Evolutionary conservation across 371 early-diverging fungal genomes (phyloP).

Genomic region (Lichtheimia ramosa): DNA sequence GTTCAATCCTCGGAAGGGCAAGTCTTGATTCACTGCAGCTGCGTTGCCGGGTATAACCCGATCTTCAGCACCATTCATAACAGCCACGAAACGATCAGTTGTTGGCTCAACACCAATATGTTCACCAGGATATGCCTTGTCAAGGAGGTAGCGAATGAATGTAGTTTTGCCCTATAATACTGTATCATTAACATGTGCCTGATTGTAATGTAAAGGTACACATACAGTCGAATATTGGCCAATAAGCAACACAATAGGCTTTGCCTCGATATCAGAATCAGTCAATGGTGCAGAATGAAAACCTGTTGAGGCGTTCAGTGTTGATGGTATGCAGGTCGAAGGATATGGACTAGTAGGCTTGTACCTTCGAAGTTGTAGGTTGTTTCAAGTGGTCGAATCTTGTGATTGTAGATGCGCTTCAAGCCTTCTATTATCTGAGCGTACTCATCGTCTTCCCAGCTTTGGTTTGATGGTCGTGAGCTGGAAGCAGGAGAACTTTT

Average conservation of each 20-base stretch:
- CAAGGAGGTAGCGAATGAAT: constrained; percentile 81
- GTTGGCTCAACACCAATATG: constrained; percentile 91
- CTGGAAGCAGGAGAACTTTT: constrained; percentile 10
- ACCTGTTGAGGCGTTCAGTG: constrained; percentile 21
- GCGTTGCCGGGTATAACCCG: constrained; percentile 85
- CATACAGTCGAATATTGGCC: constrained; percentile 84
- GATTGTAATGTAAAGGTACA: background rate
- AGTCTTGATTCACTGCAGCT: constrained; percentile 79
- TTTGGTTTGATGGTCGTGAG: background rate
- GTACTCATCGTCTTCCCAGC: constrained; percentile 51
- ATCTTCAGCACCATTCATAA: constrained; percentile 77
- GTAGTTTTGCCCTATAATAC: constrained; percentile 75
- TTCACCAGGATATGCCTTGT: constrained; percentile 82
- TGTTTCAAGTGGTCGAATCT: constrained; percentile 75
- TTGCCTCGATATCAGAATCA: constrained; percentile 79
- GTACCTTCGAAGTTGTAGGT: constrained; percentile 76
- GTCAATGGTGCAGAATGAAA: constrained; percentile 81
- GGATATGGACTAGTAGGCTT: background rate
- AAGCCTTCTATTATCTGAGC: constrained; percentile 63
- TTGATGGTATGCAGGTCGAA: too few species aligned
- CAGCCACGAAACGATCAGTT: constrained; percentile 85
- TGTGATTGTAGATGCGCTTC: constrained; percentile 66
- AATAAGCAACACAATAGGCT: constrained; percentile 82
- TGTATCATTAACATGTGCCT: background rate
- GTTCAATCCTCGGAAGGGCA: constrained; percentile 77